These are phyloP conservation scores for Pyrenophora teres DNA, from an alignment of 2,329 filamentous ascomycete genomes.

Conservation along the genomic window DNA sequence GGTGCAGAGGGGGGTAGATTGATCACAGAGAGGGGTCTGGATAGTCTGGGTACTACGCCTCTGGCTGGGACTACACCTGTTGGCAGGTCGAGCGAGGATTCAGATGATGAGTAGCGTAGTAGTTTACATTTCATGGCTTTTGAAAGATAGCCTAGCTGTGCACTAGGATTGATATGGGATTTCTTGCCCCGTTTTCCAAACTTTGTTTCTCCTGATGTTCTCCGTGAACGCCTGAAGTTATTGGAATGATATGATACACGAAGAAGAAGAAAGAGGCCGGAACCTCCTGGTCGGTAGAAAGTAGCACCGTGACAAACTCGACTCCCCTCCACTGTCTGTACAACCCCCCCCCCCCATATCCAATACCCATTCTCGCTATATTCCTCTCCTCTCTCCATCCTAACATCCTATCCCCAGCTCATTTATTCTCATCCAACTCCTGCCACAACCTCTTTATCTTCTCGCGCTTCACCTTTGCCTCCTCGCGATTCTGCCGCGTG, in stretches of 20 bases:
- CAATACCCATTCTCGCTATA: background rate
- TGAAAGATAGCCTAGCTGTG: background rate
- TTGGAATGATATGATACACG: background rate
- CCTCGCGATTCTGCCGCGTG: slow-evolving; percentile 75
- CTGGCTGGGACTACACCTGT: slow-evolving; percentile 40
- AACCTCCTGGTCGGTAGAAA: background rate
- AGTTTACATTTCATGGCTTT: background rate
- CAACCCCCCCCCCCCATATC: slow-evolving; percentile 6
- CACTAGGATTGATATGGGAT: slow-evolving; percentile 5
- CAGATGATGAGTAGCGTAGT: slow-evolving; percentile 33
- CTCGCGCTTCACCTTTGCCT: slow-evolving; percentile 69
- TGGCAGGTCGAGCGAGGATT: slow-evolving; percentile 30
- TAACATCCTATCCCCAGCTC: slow-evolving; percentile 1
- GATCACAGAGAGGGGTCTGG: slow-evolving; percentile 42
- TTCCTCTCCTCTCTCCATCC: background rate
- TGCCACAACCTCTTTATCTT: slow-evolving; percentile 78
- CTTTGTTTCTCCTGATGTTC: background rate
- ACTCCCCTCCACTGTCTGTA: background rate
- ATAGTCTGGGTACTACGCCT: slow-evolving; percentile 46
- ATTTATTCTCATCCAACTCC: slow-evolving; percentile 73
- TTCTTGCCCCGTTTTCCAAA: too few species aligned
- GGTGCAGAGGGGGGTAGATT: slow-evolving; percentile 32
- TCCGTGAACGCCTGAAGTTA: background rate
- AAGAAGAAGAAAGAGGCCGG: background rate
- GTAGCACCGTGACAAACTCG: too few species aligned